Conservation (phyloP, 2,329 filamentous ascomycete species). For the Onygena corvina region DNA sequence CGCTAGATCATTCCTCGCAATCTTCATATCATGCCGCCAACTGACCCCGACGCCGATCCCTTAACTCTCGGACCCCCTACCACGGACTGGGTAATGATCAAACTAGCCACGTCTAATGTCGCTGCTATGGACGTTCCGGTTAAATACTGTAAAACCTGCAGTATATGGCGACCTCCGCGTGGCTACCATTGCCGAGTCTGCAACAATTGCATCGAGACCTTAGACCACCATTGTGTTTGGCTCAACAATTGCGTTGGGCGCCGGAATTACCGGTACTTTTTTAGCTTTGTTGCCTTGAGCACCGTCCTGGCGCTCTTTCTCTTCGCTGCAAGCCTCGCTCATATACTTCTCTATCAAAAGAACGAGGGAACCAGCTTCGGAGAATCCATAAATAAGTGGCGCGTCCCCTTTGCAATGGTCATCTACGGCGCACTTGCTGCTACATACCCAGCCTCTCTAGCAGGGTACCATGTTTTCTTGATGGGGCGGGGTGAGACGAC, state of each 20-base stretch:
- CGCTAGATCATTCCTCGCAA: constrained; percentile 79
- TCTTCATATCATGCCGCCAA: constrained; percentile 72
- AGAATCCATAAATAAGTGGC: constrained; percentile 55
- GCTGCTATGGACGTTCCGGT: constrained; percentile 95
- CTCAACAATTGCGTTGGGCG: constrained; percentile 96
- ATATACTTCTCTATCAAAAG: constrained; percentile 61
- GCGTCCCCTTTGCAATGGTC: constrained; percentile 76
- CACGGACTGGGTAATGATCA: constrained; percentile 88
- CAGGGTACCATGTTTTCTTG: constrained; percentile 81
- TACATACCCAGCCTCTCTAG: constrained; percentile 71
- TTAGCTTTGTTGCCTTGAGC: constrained; percentile 72
- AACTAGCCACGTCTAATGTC: constrained; percentile 59
- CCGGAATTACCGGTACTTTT: constrained; percentile 97
- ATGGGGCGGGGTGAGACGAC: constrained; percentile 89
- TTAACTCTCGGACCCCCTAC: constrained; percentile 69
- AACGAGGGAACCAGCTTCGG: constrained; percentile 55
- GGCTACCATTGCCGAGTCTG: constrained; percentile 94
- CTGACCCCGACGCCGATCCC: constrained; percentile 65
- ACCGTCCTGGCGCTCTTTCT: constrained; percentile 67
- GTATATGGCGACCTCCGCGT: constrained; percentile 90
- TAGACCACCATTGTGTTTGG: constrained; percentile 98
- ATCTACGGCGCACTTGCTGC: constrained; percentile 66
- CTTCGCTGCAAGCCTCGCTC: constrained; percentile 63
- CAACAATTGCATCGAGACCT: constrained; percentile 93
- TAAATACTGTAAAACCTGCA: constrained; percentile 96